Percentiles rank a stretch among this genome's conserved stretches.
phyloP scores from a whole-genome alignment of 2,329 filamentous ascomycete genomes.

The Neonectria coccinea region DNA sequence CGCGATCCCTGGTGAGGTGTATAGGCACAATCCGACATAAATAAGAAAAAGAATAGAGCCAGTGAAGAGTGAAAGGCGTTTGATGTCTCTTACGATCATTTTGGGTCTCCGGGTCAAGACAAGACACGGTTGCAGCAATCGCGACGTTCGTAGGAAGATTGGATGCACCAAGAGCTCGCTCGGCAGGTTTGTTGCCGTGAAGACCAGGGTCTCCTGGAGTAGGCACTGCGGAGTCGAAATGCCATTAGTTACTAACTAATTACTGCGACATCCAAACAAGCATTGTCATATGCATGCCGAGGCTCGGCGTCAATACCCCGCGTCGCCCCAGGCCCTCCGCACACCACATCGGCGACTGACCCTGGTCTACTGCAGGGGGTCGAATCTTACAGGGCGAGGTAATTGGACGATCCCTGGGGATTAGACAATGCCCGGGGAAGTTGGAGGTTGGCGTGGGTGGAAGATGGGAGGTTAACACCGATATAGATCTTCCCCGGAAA shows the following conservation, averaged over 20 bases:
- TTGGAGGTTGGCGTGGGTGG: background rate
- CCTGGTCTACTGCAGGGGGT: constrained; percentile 5
- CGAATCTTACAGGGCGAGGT: background rate
- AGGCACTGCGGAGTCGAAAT: background rate
- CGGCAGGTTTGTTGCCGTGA: background rate
- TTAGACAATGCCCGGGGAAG: background rate
- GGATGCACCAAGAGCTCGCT: background rate
- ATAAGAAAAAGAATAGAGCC: constrained; percentile 47
- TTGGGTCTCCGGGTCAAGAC: constrained; percentile 21
- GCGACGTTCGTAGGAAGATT: background rate
- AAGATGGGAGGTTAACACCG: background rate
- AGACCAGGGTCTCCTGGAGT: background rate
- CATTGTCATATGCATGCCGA: constrained; percentile 46
- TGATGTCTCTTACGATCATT: constrained; percentile 51
- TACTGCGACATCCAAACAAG: constrained; percentile 31
- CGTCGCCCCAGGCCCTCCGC: constrained; percentile 8
- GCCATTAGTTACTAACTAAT: background rate
- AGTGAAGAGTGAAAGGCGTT: constrained; percentile 48
- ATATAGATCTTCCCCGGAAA: background rate
- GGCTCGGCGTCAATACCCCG: constrained; percentile 31
- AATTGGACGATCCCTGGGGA: background rate
- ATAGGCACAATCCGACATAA: constrained; percentile 44
- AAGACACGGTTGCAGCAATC: background rate
- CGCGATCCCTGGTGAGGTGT: constrained; percentile 22
- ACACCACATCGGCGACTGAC: background rate